Evolutionary conservation across 306 rosid species (phyloP), one percentile per base, ranked within the genome.

Genomic region (Prosopis cineraria): DNA sequence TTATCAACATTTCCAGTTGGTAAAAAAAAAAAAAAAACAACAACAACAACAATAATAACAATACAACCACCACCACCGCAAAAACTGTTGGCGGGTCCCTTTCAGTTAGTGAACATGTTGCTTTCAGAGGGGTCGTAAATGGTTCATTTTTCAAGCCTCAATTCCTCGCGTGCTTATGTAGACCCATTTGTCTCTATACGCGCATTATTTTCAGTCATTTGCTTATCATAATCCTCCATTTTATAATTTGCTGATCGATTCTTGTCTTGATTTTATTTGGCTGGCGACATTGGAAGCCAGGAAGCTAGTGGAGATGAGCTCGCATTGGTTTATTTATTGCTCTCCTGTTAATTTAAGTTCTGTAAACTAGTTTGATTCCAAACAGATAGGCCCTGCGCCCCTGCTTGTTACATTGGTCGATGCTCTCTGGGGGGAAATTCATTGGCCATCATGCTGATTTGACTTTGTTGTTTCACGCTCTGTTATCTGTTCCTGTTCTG

Each of bases 41-140:
- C n/a, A n/a, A n/a, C n/a, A n/a, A n/a, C n/a, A n/a, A n/a, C n/a
- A n/a, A n/a, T n/a, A n/a, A n/a, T n/a, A n/a, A n/a, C n/a, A n/a
- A n/a, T n/a, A n/a, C n/a, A n/a, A n/a, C n/a, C n/a, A n/a, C n/a
- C n/a, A n/a, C n/a, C n/a, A n/a, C n/a, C n/a, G n/a, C n/a, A n/a
- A n/a, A n/a, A n/a, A n/a, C n/a, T n/a, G 94, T 84, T 91, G 85
- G 70, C 77, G 81, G 75, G 90, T 88, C 89, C 16, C 87, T 81
- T 73, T 90, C 88, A 67, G 79, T 81, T 79, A 78, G 93, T 78
- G 56, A 78, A 85, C 52, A 70, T 72, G 83, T 77, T 70, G 79
- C 90, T 91, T 78, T 91, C 93, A 20, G 80, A 72, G 52, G 74
- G 86, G 82, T 84, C 84, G 82, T 66, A 39, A 80, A 80, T 83